Evolutionary conservation across 768 basidiomycete genomes (phyloP), one percentile per base, ranked within the genome.

Genomic region (Leucocoprinus sp.): DNA sequence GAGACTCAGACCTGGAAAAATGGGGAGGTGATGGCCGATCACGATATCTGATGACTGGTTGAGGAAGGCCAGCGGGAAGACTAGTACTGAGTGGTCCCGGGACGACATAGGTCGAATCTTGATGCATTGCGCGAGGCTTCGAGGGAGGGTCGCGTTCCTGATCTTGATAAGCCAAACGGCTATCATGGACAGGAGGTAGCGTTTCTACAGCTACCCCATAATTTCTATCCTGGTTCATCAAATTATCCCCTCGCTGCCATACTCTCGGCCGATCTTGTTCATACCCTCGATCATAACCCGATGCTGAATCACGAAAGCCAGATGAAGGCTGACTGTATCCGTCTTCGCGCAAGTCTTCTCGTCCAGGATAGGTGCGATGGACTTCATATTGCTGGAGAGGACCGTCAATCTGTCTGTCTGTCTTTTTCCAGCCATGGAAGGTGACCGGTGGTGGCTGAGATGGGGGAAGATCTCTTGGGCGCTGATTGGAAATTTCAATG

Each of bases 71-170:
- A 21, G 15, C 15, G 5, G 31, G 27, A 21, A 19, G 11, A 35
- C 15, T 2, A 8, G 24, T 14, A 8, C 14, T 35, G n/a, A 28
- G 18, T 14, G 19, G 27, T 28, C 36, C 27, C 9, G 36, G 8
- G 9, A 29, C 7, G 11, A 27, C 15, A 28, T 22, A 19, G 5
- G 28, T 5, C 14, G 40, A 15, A 19, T 22, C 15, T 34, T 26
- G n/a, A 28, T 48, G 46, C 46, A 48, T 48, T 8, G 46, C 46
- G 12, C 46, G 39, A 19, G 46, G 46, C 22, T 48, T 35, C 24
- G 40, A 41, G 8, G 46, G 46, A 12, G 40, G 38, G 3, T 48
- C 46, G 11, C 40, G 46, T n/a, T 48, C 39, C 14, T 39, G 46
- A 5, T 48, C 46, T 37, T 22, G n/a, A 36, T 48, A 48, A 3